Evolutionary conservation across 768 basidiomycete species (phyloP), one percentile per base, ranked within the genome.

Genomic region (Epithele typhae): DNA sequence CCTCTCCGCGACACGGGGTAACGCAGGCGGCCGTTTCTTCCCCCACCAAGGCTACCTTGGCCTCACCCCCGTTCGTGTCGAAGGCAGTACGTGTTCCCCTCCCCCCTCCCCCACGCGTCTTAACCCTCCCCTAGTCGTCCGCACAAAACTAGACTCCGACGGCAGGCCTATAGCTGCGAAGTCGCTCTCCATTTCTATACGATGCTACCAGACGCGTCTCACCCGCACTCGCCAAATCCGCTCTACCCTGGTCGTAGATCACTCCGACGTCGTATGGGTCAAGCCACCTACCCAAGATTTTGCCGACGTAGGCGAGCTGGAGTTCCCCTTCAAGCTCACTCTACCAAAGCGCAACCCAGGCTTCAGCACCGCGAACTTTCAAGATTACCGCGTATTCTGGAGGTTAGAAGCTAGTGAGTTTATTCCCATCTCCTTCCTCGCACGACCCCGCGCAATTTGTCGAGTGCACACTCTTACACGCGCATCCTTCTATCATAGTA

Each of bases 321-420:
- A 90, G 56, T 70, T 75, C 55, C 80, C 86, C 2, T 92, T 90
- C 64, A 78, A 79, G 40, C 72, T 92, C 58, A 73, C 75, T 37
- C 50, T 92, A 22, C 90, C 90, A 22, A 61, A 75, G 46, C 71
- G 75, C 51, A 73, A 77, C 41, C 65, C 73, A 14, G 85, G 85
- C 33, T 82, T 80, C 57, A 84, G 82, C 62, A 81, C 83, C 39
- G 76, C 82, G 12, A 73, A 79, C 49, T 88, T 82, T 57, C 84
- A 84, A 55, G 84, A 83, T 56, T 92, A 89, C 64, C 75, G 83
- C 36, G 81, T 86, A 59, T 78, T 78, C 60, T 92, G 90, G 90
- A 75, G 87, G 43, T 72, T 92, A 46, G 90, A 92, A 69, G 89
- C 89, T 52, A 76, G 88, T 82, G 53, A 53, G 81, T 73, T 44